Evolutionary conservation across 1,284 basidiomycete genomes (phyloP).

Genomic region (Ganoderma boninense): DNA sequence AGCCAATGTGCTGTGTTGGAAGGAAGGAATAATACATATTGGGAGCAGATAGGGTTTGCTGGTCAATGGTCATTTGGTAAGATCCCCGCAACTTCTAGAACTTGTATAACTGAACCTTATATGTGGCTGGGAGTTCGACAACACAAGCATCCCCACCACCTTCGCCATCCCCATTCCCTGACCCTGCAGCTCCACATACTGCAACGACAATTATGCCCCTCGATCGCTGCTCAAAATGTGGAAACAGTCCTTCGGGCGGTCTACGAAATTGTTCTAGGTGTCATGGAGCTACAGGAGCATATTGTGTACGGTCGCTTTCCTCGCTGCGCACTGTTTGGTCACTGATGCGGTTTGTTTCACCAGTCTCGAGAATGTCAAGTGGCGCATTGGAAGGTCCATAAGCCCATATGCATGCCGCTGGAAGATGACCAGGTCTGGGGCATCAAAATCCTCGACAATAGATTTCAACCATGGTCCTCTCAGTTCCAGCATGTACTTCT

Average conservation of each 20-base stretch:
- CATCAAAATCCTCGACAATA: constrained; percentile 31
- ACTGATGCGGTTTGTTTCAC: not conserved
- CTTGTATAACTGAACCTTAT: too few species aligned
- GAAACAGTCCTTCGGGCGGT: not conserved
- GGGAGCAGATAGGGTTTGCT: too few species aligned
- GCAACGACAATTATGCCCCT: not conserved
- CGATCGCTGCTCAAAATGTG: not conserved
- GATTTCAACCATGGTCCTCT: constrained; percentile 15
- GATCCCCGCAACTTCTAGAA: too few species aligned
- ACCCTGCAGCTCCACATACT: not conserved
- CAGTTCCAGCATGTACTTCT: constrained; percentile 30
- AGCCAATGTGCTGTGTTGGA: too few species aligned
- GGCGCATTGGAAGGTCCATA: constrained; percentile 30
- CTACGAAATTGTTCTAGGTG: not conserved
- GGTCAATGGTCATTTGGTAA: too few species aligned
- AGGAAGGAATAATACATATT: too few species aligned
- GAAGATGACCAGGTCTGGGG: constrained; percentile 26
- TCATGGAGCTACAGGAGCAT: constrained; percentile 20
- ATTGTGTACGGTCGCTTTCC: constrained; percentile 21
- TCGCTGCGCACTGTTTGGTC: not conserved
- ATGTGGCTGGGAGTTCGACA: too few species aligned
- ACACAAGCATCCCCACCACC: not conserved
- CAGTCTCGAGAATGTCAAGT: constrained; percentile 29
- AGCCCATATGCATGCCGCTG: constrained; percentile 23
- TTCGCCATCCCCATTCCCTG: not conserved